These are phyloP conservation scores for Tinospora cordifolia DNA, from an alignment of 164 flowering plant genomes.

Conservation along the genomic window DNA sequence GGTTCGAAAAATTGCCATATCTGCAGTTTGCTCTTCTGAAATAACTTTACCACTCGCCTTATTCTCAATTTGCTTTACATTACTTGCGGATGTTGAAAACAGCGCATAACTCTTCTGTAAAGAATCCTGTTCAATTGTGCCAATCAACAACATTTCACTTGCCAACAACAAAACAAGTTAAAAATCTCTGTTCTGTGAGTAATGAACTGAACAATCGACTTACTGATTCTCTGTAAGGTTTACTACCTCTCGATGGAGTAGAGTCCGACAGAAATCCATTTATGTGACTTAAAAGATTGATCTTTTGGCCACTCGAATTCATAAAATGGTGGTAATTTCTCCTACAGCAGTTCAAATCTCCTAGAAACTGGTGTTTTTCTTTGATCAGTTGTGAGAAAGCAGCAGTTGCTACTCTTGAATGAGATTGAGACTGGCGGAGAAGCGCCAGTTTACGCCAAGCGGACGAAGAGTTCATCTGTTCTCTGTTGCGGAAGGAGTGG, in stretches of 20 bases:
- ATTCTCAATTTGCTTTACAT: conserved; percentile 1
- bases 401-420: not conserved
- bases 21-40: conserved; percentile 39
- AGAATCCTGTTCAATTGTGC: not conserved
- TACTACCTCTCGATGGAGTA: conserved; percentile 10
- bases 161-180: not conserved
- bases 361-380: not conserved
- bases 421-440: conserved; percentile 1
- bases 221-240: conserved; percentile 16
- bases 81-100: conserved; percentile 43
- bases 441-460: conserved; percentile 1
- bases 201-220: not conserved
- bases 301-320: not conserved
- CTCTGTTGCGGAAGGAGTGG: not conserved
- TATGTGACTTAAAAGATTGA: conserved; percentile 11
- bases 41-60: conserved; percentile 15
- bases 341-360: conserved; percentile 4
- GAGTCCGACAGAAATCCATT: conserved; percentile 24
- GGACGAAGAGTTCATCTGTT: not conserved
- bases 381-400: not conserved
- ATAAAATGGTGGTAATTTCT: not conserved
- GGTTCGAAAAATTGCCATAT: conserved; percentile 57
- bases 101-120: conserved; percentile 12
- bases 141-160: not conserved
- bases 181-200: not conserved